Base-by-base conservation (phyloP, 305 asterid genomes). In the Fraxinus dipetala region DNA sequence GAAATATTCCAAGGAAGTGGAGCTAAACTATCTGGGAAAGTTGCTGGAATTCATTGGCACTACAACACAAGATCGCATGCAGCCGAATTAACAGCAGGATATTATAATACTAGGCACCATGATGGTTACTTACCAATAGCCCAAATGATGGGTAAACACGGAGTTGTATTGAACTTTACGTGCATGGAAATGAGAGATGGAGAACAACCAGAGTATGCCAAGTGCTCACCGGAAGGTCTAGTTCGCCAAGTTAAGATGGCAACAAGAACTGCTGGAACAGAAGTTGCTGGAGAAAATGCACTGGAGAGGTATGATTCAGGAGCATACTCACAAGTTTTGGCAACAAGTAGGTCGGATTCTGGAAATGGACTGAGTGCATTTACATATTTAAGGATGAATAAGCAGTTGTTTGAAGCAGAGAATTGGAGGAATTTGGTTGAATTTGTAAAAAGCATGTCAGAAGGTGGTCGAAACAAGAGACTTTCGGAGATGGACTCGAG, bases 31-130 rank as follows among this genome's bases (percentile, higher is more conserved):
- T 95, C 99, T 0, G 98, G 95, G 26, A 95, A 95, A 87, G 94
- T 95, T 38, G 98, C 98, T 0, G 99, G 98, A 85, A 93, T 94
- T 80, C 98, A 95, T 78, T 93, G 98, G 98, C 98, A 93, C 78
- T 94, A 95, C 80, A 91, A 88, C 43, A 90, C 98, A 40, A 92
- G 97, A 86, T 95, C 98, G 6, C 99, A 95, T 73, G 96, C 98
- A 81, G 89, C 98, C 0, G 98, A 94, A 83, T 84, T 94, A 31
- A 93, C 98, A 69, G 97, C 99, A 73, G 98, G 99, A 4, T 95
- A 95, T 90, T 94, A 94, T 85, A 95, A 93, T 75, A 94, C 98
- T 1, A 86, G 97, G 80, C 85, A 89, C 30, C 81, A 73, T 65
- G 95, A 95, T 54, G 98, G 99, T 28, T 95, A 95, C 88, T 63